A percentile compares a stretch with the other conserved stretches of the same genome.
These are phyloP conservation scores for Cotoneaster glaucophyllus DNA, from an alignment of 306 rosid genomes.

Conservation along the genomic window DNA sequence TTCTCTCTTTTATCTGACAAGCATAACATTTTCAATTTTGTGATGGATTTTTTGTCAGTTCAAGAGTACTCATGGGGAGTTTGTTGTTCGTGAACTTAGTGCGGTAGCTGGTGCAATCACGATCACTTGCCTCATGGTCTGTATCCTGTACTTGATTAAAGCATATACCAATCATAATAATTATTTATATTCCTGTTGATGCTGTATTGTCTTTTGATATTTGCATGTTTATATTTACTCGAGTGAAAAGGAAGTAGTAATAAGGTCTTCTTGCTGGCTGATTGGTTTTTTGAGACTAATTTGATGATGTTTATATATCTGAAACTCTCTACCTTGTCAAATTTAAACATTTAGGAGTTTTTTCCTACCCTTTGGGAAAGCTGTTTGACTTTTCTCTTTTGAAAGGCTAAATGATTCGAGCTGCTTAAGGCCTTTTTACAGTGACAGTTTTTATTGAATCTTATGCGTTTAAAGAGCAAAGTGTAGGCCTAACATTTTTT, in stretches of 20 bases:
- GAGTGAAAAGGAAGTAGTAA: neutral
- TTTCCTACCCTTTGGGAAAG: neutral
- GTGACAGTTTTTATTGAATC: no score
- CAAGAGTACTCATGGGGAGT: slow-evolving; percentile 44
- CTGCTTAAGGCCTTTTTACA: no score
- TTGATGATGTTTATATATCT: neutral
- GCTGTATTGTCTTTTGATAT: neutral
- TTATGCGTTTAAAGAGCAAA: neutral
- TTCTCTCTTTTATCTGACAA: neutral
- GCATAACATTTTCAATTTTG: neutral
- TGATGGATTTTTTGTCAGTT: slow-evolving; percentile 37
- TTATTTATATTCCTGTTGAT: neutral
- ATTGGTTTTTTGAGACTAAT: neutral
- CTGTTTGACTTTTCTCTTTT: neutral
- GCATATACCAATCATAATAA: neutral
- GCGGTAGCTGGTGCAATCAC: slow-evolving; percentile 87
- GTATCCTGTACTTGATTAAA: slow-evolving; percentile 10
- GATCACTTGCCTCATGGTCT: slow-evolving; percentile 85
- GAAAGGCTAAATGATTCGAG: neutral
- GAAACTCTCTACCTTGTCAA: neutral
- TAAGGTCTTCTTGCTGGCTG: neutral
- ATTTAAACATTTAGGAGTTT: neutral
- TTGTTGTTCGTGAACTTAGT: slow-evolving; percentile 63
- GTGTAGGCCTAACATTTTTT: neutral
- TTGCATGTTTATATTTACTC: neutral